Evolutionary conservation across 2,329 filamentous ascomycete species (phyloP), one percentile per base, ranked within the genome.

Genomic region (Aspergillus sp.): DNA sequence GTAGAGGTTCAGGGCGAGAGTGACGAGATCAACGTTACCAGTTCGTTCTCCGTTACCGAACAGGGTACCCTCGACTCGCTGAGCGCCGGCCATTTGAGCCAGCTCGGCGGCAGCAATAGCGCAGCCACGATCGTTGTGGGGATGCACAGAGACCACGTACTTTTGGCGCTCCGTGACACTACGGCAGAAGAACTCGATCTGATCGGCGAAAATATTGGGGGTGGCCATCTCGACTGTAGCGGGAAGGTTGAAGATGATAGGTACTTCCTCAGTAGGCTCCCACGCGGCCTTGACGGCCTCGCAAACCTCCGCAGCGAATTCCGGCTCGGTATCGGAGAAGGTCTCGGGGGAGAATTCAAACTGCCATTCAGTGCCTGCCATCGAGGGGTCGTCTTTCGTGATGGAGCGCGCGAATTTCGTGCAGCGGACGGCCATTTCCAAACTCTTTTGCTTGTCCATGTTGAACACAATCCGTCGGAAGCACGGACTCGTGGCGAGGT

Each of bases 21-120:
- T 98, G 50, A 98, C 92, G 55, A 98, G 83, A 71, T 98, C 93
- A 19, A 97, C 92, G 69, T 98, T 98, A 62, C 93, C 95, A 0
- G 93, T 98, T 63, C 95, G 82, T 82, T 99, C 93, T 58, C 95
- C 93, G 67, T 98, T 98, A 52, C 93, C 92, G 71, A 97, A 96
- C 40, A 97, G 82, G 63, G 91, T 96, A 46, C 93, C 93, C 76
- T 98, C 93, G 14, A 98, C 93, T 71, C 95, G 82, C 76, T 97
- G 91, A 37, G 92, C 95, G 54, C 93, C 95, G 17, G 93, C 95
- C 93, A 98, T 97, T 75, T 97, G 93, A 6, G 90, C 93, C 68
- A 98, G 77, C 73, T 98, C 93, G 9, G 93, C 90, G 0, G 93
- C 93, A 0, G 93, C 93, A 15, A 95, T 86, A 3, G 91, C 92